These are phyloP conservation scores for Phalaenopsis hybrid DNA, from an alignment of 116 monocot species.

Conservation along the genomic window DNA sequence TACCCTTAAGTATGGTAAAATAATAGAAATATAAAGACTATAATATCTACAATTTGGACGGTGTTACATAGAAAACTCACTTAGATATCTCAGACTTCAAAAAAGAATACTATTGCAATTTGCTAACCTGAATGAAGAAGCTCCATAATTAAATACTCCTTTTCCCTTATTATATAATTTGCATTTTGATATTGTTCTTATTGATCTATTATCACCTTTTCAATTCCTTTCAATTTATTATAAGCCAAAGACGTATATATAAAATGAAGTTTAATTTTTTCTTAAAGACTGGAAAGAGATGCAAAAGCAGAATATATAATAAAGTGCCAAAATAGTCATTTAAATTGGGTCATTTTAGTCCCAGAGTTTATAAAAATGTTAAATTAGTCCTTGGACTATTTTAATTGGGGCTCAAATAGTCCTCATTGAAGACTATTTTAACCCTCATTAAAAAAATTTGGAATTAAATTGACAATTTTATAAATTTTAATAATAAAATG, in stretches of 20 bases:
- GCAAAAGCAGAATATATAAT: background rate
- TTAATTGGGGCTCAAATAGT: no score
- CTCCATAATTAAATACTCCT: slow-evolving; percentile 63
- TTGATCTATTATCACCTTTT: slow-evolving; percentile 31
- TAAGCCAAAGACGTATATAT: slow-evolving; percentile 9
- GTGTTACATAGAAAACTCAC: background rate
- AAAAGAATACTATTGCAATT: background rate
- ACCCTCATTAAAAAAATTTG: no score
- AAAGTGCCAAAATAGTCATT: no score
- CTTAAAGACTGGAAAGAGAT: background rate
- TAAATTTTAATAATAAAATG: no score
- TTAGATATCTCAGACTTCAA: background rate
- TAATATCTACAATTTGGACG: no score
- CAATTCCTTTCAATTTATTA: slow-evolving; percentile 39
- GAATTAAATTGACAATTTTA: no score
- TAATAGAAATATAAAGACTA: no score
- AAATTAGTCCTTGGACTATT: no score
- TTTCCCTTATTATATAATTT: slow-evolving; percentile 44
- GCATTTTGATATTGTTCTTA: slow-evolving; percentile 32
- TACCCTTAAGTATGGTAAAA: no score
- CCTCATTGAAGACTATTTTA: no score
- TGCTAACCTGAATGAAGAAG: slow-evolving; percentile 43
- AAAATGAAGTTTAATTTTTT: slow-evolving; percentile 3
- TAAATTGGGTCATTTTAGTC: no score
- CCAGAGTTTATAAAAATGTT: no score